A percentile compares a stretch with the other conserved stretches of the same genome.
These are phyloP conservation scores for Kodamaea laetipori DNA, from an alignment of 805 yeast genomes.

Conservation along the genomic window DNA sequence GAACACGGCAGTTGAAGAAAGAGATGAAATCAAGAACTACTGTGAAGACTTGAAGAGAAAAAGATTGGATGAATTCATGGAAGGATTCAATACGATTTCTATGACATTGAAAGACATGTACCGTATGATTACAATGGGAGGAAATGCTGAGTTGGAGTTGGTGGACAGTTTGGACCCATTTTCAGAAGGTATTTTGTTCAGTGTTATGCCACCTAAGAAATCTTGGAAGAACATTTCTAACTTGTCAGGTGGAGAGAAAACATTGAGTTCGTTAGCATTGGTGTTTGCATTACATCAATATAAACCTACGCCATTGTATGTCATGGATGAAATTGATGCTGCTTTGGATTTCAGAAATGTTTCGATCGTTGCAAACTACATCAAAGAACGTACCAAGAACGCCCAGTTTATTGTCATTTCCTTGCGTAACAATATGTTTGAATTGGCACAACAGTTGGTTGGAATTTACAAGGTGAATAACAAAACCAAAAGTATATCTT, in stretches of 20 bases:
- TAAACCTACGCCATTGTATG: conserved; percentile 95
- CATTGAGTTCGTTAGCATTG: conserved; percentile 88
- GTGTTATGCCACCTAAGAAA: conserved; percentile 99
- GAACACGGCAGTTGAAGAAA: conserved; percentile 61
- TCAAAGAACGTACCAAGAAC: conserved; percentile 91
- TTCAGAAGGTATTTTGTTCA: conserved; percentile 92
- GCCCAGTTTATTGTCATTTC: conserved; percentile 97
- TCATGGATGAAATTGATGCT: conserved; percentile 99
- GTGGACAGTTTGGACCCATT: conserved; percentile 98
- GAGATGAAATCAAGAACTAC: conserved; percentile 63
- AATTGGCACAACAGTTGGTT: conserved; percentile 87
- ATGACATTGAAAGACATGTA: conserved; percentile 93
- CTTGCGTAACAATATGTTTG: conserved; percentile 96
- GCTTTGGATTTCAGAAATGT: conserved; percentile 97
- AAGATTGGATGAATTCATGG: conserved; percentile 87
- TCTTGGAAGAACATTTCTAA: conserved; percentile 96
- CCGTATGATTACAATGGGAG: conserved; percentile 98
- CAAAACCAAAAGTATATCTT: conserved; percentile 82
- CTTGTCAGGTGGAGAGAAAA: conserved; percentile 96
- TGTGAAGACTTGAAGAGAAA: conserved; percentile 72
- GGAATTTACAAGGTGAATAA: conserved; percentile 94
- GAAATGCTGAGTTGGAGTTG: conserved; percentile 94
- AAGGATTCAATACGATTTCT: conserved; percentile 85
- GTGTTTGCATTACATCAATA: conserved; percentile 95
- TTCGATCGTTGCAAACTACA: conserved; percentile 95